phyloP scores from a whole-genome alignment of 345 rosid genomes.

The Euphorbia lathyris region DNA sequence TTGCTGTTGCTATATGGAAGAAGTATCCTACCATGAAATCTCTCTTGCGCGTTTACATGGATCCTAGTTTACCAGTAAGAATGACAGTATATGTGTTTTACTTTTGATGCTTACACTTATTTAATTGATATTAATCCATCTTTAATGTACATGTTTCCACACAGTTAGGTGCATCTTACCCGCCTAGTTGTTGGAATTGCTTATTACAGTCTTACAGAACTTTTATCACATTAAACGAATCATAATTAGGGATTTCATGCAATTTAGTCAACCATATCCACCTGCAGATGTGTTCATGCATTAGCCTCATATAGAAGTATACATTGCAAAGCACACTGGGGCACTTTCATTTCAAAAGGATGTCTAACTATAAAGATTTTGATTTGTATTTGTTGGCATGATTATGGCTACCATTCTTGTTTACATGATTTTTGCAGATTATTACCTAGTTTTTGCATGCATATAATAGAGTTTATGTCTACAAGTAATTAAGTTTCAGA shows the following conservation, averaged over 20 bases:
- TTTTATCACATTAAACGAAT: neutral
- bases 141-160: neutral
- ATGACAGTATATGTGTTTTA: constrained; percentile 3
- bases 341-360: too few species aligned
- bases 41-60: constrained; percentile 77
- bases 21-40: constrained; percentile 96
- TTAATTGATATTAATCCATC: neutral
- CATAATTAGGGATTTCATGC: neutral
- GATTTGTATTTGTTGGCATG: too few species aligned
- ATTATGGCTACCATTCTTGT: too few species aligned
- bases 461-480: too few species aligned
- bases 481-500: too few species aligned
- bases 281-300: neutral
- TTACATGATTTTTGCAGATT: too few species aligned
- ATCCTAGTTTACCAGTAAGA: constrained; percentile 73
- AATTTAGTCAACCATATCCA: neutral
- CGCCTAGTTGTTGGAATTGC: neutral
- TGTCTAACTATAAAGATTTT: too few species aligned
- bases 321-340: too few species aligned
- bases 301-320: neutral
- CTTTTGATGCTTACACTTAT: constrained; percentile 1
- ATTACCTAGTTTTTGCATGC: too few species aligned
- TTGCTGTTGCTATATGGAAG: constrained; percentile 77
- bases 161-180: neutral
- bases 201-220: neutral